Base-by-base conservation (phyloP, 768 basidiomycete species). In the Clavulina sp. region DNA sequence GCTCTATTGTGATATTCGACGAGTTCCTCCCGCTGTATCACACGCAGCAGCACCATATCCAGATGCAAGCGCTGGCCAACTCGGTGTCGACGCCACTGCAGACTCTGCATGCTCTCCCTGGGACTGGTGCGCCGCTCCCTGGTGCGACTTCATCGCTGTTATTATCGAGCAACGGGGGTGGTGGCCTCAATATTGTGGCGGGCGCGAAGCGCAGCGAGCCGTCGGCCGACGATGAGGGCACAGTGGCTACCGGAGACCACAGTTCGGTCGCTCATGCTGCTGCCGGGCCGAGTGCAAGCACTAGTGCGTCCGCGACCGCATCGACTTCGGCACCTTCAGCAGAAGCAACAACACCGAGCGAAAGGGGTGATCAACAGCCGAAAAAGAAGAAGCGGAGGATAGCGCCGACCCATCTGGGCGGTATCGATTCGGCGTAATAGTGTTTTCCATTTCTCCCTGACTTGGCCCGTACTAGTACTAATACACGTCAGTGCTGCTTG, bases 1-100 rank as follows among this genome's bases (percentile, higher is more conserved):
- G 95, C 69, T 95, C 93, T 0, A 74, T 96, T 52, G 73, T 95
- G 58, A 74, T 86, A 21, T 96, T 99, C 63, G 92, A 96, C 66
- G 93, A 97, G 65, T 82, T 93, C 52, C 74, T 96, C 1, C 77
- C 87, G 0, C 73, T 81, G 3, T 77, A 93, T 62, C 81, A 86
- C 56, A 91, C 81, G 1, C 92, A 96, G 60, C 92, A 92, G 62
- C 84, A 86, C 54, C 77, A 84, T 3, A 74, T 93, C 19, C 92
- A 93, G 64, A 70, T 95, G 29, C 84, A 89, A 60, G 83, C 84
- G 32, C 89, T 95, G 53, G 91, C 91, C 54, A 79, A 88, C 60
- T 81, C 77, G 2, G 24, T 7, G 30, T 48, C 49, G 26, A 53
- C 41, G 48, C 48, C 30, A 18, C 43, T 9, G 30, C 38, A 70